Evolutionary conservation across 2,329 filamentous ascomycete species (phyloP), one percentile per base, ranked within the genome.

Genomic region (Alternaria ventricosa): DNA sequence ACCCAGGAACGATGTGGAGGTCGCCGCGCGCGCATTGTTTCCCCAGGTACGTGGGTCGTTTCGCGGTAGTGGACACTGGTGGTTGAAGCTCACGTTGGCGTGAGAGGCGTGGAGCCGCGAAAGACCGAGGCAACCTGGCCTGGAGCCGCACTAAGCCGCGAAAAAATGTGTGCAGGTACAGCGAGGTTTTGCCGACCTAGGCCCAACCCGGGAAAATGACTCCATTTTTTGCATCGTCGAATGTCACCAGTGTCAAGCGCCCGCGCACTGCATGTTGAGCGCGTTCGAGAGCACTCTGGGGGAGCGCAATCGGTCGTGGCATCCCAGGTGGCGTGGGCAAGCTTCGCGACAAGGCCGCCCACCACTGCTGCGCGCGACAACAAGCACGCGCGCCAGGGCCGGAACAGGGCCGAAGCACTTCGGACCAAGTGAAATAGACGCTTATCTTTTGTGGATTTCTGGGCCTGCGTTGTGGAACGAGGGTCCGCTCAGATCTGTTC

Each of bases 391-490:
- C 56, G 45, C 23, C 58, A 57, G 18, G 58, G 57, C 45, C 44
- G 33, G 10, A 44, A 33, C 10, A 57, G 44, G 44, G 53, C 23
- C 53, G 43, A 61, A 61, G 58, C 53, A 30, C 23, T 44, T 49
- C 33, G 58, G 44, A 23, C 53, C 44, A 61, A 57, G 53, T 44
- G 30, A 30, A 44, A 50, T 50, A 57, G 58, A 61, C 58, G 58
- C 58, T 61, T 61, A 61, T 61, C 58, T 61, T 57, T 61, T 61
- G 58, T 61, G 58, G 58, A 50, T 44, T 57, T 57, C 53, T 50
- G 44, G 53, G 25, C 58, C 22, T 43, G 33, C 33, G 33, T 27
- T 61, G 58, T 61, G 53, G 58, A 45, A 61, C 44, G 30, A 56
- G 44, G 53, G 53, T 57, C 58, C 53, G 45, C 55, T 59, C 11